phyloP scores from a whole-genome alignment of 1,139 yeast species.

The Nakaseomyces bracarensis region DNA sequence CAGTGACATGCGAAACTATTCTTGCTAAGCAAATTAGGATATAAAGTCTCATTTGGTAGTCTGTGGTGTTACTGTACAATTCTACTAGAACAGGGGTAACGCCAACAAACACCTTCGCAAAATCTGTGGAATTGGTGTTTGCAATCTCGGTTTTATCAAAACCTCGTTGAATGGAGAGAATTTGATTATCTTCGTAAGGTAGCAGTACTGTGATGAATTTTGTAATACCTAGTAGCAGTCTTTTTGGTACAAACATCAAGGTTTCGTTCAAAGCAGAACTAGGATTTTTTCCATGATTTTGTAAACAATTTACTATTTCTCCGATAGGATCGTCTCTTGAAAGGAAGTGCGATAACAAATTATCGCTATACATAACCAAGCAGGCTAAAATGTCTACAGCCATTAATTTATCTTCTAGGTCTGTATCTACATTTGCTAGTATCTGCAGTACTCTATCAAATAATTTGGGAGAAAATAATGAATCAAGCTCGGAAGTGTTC shows the following conservation, averaged over 20 bases:
- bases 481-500: conserved; percentile 16
- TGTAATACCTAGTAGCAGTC: conserved; percentile 48
- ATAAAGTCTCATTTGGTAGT: conserved; percentile 53
- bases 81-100: conserved; percentile 56
- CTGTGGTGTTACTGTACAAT: conserved; percentile 70
- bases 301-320: conserved; percentile 18
- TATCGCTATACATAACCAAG: conserved; percentile 16
- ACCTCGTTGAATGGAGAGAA: conserved; percentile 19
- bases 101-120: conserved; percentile 40
- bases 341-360: conserved; percentile 16
- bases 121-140: conserved; percentile 25
- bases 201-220: conserved; percentile 50
- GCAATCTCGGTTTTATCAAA: conserved; percentile 10
- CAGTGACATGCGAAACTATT: conserved; percentile 32
- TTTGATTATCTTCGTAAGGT: conserved; percentile 36
- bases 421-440: conserved; percentile 18
- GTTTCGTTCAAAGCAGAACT: conserved; percentile 40
- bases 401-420: conserved; percentile 21
- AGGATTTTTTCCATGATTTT: conserved; percentile 18
- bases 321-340: conserved; percentile 16
- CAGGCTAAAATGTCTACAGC: conserved; percentile 26
- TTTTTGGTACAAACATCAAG: conserved; percentile 68
- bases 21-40: conserved; percentile 52
- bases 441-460: conserved; percentile 19
- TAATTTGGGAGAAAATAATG: conserved; percentile 20